phyloP scores from a whole-genome alignment of 495 filamentous ascomycete species.

The Chaetomium fimeti region DNA sequence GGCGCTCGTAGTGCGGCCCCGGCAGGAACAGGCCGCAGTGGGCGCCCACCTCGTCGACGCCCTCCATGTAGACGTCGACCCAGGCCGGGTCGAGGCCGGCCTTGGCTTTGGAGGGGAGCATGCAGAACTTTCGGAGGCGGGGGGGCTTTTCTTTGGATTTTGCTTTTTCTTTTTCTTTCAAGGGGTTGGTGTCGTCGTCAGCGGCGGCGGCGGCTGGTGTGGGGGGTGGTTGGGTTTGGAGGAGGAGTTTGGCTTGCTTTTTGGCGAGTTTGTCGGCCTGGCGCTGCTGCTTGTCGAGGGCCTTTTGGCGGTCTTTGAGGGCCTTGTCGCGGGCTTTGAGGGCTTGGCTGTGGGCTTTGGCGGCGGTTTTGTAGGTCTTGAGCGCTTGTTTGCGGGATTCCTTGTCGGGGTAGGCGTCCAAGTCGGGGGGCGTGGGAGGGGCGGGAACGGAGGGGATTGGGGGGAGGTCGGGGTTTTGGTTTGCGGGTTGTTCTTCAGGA shows the following conservation, averaged over 20 bases:
- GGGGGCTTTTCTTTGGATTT: conserved; percentile 40
- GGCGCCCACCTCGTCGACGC: conserved; percentile 80
- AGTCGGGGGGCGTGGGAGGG: conserved; percentile 47
- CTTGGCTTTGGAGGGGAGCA: conserved; percentile 54
- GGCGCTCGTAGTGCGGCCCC: conserved; percentile 65
- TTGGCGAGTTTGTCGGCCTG: conserved; percentile 29
- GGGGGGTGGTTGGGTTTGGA: neutral
- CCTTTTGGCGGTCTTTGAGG: conserved; percentile 57
- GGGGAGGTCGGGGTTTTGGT: conserved; percentile 37
- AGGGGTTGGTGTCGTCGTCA: no score
- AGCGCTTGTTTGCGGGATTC: conserved; percentile 62
- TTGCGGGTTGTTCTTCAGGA: neutral
- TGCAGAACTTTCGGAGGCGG: conserved; percentile 70
- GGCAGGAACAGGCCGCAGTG: conserved; percentile 81
- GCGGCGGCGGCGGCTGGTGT: no score
- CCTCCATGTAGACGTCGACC: conserved; percentile 74
- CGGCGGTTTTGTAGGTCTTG: conserved; percentile 55
- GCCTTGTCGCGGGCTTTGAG: conserved; percentile 63
- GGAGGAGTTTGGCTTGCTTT: neutral
- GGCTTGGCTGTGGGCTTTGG: conserved; percentile 60
- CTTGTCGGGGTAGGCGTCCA: conserved; percentile 56
- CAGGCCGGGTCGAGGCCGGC: conserved; percentile 59
- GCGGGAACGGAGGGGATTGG: conserved; percentile 45
- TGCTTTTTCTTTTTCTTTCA: neutral
- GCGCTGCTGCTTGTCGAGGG: conserved; percentile 42